Percentiles rank a stretch among this genome's conserved stretches.
Evolutionary conservation across 2,329 filamentous ascomycete genomes (phyloP).

Genomic region (Aspergillaceae sp.): DNA sequence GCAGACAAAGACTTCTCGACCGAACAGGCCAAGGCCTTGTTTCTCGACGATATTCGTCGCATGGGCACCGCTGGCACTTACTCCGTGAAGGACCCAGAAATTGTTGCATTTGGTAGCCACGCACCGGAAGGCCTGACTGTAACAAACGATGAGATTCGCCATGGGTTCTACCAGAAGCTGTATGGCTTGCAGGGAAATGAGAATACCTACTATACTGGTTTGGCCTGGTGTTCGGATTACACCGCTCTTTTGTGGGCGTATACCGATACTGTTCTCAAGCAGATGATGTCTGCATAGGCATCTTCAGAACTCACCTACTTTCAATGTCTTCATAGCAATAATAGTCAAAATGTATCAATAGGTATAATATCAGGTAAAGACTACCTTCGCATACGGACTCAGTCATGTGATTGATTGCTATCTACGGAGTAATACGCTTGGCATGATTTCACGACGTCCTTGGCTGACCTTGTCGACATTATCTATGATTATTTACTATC

Average conservation of each 20-base stretch:
- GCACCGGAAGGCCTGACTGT: slow-evolving; percentile 31
- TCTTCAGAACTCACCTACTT: too few species aligned
- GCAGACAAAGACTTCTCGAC: slow-evolving; percentile 17
- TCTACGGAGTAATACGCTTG: not conserved
- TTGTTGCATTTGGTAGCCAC: slow-evolving; percentile 30
- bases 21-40: slow-evolving; percentile 2
- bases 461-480: not conserved
- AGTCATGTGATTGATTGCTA: too few species aligned
- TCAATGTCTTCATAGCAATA: too few species aligned
- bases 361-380: too few species aligned
- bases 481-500: too few species aligned
- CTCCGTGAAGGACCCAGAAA: slow-evolving; percentile 15
- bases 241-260: slow-evolving; percentile 16
- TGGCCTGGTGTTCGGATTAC: slow-evolving; percentile 23
- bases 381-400: too few species aligned
- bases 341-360: too few species aligned
- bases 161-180: slow-evolving; percentile 36
- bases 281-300: slow-evolving; percentile 2
- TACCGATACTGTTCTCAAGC: slow-evolving; percentile 6
- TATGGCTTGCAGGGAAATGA: slow-evolving; percentile 37
- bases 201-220: slow-evolving; percentile 41
- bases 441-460: not conserved
- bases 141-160: slow-evolving; percentile 23
- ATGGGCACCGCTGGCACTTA: slow-evolving; percentile 6
- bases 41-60: slow-evolving; percentile 10